These are phyloP conservation scores for Arthonia radiata DNA, from an alignment of 495 filamentous ascomycete genomes.

Conservation along the genomic window DNA sequence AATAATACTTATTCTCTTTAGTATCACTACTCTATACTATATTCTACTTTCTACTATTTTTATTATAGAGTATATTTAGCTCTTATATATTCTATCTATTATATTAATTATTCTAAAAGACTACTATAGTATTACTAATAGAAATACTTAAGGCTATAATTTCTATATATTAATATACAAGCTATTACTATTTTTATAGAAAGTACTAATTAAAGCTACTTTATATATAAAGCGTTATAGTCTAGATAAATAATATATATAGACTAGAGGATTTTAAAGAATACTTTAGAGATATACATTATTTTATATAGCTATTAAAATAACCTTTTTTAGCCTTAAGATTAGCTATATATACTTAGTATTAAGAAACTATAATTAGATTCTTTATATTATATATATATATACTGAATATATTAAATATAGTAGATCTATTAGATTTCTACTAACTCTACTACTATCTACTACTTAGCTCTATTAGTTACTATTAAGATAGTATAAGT, in stretches of 20 bases:
- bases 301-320: no score
- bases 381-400: no score
- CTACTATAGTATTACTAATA: neutral
- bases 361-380: no score
- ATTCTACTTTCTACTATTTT: neutral
- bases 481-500: no score
- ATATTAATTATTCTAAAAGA: neutral
- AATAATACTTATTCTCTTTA: neutral
- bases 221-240: conserved; percentile 1
- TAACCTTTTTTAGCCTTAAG: no score
- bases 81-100: neutral
- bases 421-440: no score
- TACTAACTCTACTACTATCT: no score
- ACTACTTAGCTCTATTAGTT: no score
- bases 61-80: neutral
- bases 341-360: no score
- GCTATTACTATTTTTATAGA: neutral
- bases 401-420: no score
- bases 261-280: neutral
- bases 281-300: neutral
- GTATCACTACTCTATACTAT: neutral
- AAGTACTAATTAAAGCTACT: neutral
- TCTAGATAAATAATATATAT: neutral
- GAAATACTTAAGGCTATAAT: neutral
- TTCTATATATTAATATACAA: neutral